A percentile compares a stretch with the other conserved stretches of the same genome.
phyloP scores from a whole-genome alignment of 768 basidiomycete genomes.

The Mycena leptocephala region DNA sequence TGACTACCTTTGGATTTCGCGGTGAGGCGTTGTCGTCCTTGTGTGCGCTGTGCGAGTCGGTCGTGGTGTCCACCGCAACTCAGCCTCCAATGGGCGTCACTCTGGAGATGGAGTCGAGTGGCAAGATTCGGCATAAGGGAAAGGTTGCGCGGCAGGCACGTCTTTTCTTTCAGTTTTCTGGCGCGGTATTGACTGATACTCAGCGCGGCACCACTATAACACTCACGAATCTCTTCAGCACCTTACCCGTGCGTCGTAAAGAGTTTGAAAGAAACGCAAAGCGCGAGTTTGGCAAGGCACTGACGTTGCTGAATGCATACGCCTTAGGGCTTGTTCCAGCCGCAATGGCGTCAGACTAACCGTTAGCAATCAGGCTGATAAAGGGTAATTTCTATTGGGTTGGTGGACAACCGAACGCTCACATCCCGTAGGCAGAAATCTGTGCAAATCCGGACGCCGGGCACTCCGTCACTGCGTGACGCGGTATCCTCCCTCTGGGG shows the following conservation, averaged over 20 bases:
- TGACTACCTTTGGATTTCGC: conserved; percentile 93
- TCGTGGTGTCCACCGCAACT: conserved; percentile 85
- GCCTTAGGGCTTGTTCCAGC: conserved; percentile 88
- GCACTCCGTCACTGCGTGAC: conserved; percentile 71
- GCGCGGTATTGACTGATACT: neutral
- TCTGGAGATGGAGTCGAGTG: conserved; percentile 81
- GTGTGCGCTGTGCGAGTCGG: conserved; percentile 84
- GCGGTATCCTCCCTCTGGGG: conserved; percentile 90
- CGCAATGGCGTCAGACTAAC: conserved; percentile 81
- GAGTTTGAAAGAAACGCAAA: conserved; percentile 93
- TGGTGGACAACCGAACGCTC: neutral
- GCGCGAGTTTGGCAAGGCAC: conserved; percentile 90
- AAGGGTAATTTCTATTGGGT: conserved; percentile 69
- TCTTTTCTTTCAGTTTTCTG: neutral
- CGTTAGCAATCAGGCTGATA: conserved; percentile 78
- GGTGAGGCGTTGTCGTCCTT: conserved; percentile 97
- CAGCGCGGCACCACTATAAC: conserved; percentile 92
- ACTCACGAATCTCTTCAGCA: conserved; percentile 80
- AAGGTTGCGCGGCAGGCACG: conserved; percentile 86
- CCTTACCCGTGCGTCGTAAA: conserved; percentile 92
- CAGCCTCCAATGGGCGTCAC: conserved; percentile 84
- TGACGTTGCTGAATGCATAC: conserved; percentile 89
- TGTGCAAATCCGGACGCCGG: conserved; percentile 82
- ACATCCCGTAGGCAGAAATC: conserved; percentile 67
- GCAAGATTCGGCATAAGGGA: conserved; percentile 69